Conservation (phyloP, 352 stramenopile species). For the Pythium angustatum region DNA sequence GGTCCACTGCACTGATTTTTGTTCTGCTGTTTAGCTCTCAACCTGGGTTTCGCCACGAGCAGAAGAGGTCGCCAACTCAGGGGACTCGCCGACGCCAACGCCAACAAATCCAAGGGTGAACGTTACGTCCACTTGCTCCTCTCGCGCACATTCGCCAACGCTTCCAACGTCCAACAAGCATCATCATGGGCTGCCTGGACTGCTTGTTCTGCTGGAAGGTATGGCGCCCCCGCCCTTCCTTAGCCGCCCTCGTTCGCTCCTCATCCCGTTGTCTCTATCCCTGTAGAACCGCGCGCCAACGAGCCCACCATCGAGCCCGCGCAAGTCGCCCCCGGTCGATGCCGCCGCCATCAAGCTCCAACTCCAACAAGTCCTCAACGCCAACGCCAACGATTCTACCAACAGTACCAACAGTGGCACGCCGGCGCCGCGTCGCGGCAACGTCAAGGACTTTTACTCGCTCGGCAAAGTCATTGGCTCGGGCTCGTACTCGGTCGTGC, state of each 20-base stretch:
- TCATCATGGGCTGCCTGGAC: conserved; percentile 65
- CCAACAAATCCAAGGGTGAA: not conserved
- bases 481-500: conserved; percentile 90
- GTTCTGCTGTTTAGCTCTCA: not conserved
- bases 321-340: conserved; percentile 3
- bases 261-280: not conserved
- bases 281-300: not conserved
- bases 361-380: not conserved
- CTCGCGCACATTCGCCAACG: conserved; percentile 1
- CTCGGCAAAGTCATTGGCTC: conserved; percentile 85
- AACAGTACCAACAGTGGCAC: conserved; percentile 25
- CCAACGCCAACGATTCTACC: conserved; percentile 1
- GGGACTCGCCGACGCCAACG: not conserved
- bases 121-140: too few relatives aligned
- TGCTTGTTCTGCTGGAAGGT: conserved; percentile 72
- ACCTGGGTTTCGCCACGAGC: not conserved
- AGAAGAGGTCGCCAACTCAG: not conserved
- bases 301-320: conserved; percentile 5
- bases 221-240: not conserved
- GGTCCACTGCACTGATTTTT: conserved; percentile 10
- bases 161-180: not conserved
- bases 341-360: conserved; percentile 4
- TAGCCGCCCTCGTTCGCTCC: not conserved
- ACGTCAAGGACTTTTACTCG: conserved; percentile 72
- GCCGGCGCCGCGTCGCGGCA: conserved; percentile 34